These are phyloP conservation scores for Coriaria nepalensis DNA, from an alignment of 306 rosid species.

Conservation along the genomic window DNA sequence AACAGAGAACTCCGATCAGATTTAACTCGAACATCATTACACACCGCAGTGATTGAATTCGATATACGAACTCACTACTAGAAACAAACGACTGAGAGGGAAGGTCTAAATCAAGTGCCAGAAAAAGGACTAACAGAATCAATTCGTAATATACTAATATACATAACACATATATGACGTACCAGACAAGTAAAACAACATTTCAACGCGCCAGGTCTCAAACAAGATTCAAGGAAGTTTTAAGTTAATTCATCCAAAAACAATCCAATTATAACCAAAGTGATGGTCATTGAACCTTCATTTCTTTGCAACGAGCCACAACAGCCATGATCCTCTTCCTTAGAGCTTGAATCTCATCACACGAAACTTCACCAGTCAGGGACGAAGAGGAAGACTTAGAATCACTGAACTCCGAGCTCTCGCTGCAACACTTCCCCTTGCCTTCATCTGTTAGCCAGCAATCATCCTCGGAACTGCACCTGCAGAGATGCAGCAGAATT, in stretches of 20 bases:
- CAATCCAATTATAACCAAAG: background rate
- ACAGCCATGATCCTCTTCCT: conserved; percentile 21
- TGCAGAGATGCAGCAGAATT: conserved; percentile 13
- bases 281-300: conserved; percentile 20
- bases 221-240: too few relatives aligned
- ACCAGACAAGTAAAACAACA: too few relatives aligned
- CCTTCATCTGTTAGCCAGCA: conserved; percentile 17
- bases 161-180: too few relatives aligned
- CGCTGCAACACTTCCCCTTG: conserved; percentile 14
- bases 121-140: too few relatives aligned
- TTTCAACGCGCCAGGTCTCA: too few relatives aligned
- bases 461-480: conserved; percentile 19
- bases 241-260: background rate
- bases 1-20: background rate
- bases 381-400: conserved; percentile 35
- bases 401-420: conserved; percentile 14
- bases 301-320: conserved; percentile 24
- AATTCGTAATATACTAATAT: too few relatives aligned
- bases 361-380: conserved; percentile 28
- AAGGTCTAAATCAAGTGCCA: too few relatives aligned
- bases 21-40: background rate
- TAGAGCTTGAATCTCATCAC: conserved; percentile 23
- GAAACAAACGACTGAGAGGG: background rate
- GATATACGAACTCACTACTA: background rate
- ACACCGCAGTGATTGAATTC: background rate